Conservation (phyloP, 192 early-diverging fungal genomes). For the Rhizophagus clarus region DNA sequence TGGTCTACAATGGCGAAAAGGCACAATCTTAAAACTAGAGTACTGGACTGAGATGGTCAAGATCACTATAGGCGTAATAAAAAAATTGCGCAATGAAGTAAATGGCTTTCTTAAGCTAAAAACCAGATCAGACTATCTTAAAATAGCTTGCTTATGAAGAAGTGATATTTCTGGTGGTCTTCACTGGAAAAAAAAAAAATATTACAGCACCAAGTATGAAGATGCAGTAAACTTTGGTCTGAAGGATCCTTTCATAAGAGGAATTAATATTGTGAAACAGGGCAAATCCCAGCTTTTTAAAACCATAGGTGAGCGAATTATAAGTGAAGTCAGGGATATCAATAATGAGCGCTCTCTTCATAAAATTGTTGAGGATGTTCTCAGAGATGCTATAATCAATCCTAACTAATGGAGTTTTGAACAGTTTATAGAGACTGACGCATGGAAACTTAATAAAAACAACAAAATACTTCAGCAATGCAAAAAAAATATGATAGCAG, state of each 20-base stretch:
- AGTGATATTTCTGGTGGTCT: background rate
- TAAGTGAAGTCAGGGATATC: background rate
- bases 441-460: background rate
- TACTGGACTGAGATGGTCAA: slow-evolving; percentile 20
- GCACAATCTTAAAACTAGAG: background rate
- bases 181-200: slow-evolving; percentile 17
- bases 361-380: too few relatives aligned
- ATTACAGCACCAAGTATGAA: background rate
- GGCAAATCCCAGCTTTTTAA: slow-evolving; percentile 5
- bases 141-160: slow-evolving; percentile 22
- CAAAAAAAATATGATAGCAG: background rate
- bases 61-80: slow-evolving; percentile 8
- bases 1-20: background rate
- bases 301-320: background rate
- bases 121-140: background rate
- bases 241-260: background rate
- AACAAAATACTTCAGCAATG: background rate
- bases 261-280: slow-evolving; percentile 1
- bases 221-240: background rate
- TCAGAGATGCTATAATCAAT: too few relatives aligned
- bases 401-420: too few relatives aligned
- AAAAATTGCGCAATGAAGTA: background rate
- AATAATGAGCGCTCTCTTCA: too few relatives aligned
- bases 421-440: too few relatives aligned
- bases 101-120: too few relatives aligned